Percentiles rank a stretch among this genome's conserved stretches.
Conservation (phyloP, 2,329 filamentous ascomycete species). For the Venturiaceae sp. region DNA sequence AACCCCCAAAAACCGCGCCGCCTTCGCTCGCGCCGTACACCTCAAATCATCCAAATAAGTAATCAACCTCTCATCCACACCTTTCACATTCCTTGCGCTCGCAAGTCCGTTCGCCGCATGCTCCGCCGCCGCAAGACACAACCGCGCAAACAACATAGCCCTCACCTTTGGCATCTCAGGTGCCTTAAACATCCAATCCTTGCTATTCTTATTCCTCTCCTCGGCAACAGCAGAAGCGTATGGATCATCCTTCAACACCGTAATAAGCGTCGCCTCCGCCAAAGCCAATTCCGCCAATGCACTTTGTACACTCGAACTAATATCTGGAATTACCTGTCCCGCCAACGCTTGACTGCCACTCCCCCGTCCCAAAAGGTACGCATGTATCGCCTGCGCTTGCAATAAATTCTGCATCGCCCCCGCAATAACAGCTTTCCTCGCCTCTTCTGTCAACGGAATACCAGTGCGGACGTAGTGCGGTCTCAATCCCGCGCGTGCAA, state of each 20-base stretch:
- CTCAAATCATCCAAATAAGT: constrained; percentile 69
- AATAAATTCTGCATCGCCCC: constrained; percentile 69
- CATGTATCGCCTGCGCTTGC: constrained; percentile 68
- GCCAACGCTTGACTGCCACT: constrained; percentile 53
- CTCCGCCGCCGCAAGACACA: constrained; percentile 81
- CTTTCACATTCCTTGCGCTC: constrained; percentile 33
- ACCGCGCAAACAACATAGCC: constrained; percentile 74
- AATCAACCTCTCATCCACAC: constrained; percentile 54
- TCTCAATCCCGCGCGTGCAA: constrained; percentile 63
- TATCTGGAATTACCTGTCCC: constrained; percentile 37
- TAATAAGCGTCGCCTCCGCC: constrained; percentile 81
- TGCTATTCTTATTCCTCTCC: constrained; percentile 70
- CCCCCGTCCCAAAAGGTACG: constrained; percentile 66
- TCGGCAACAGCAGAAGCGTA: constrained; percentile 78
- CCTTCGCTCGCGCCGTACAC: constrained; percentile 68
- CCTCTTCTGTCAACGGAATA: constrained; percentile 37
- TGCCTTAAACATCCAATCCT: constrained; percentile 93
- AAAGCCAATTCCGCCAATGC: constrained; percentile 54
- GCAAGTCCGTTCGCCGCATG: constrained; percentile 67
- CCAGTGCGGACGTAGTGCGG: constrained; percentile 48
- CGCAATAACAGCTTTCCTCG: constrained; percentile 39
- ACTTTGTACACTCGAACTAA: constrained; percentile 31
- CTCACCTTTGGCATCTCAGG: constrained; percentile 83
- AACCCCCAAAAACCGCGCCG: constrained; percentile 82
- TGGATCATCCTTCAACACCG: constrained; percentile 88